Evolutionary conservation across 352 stramenopile species (phyloP).

Genomic region (Phytophthora brassicae): DNA sequence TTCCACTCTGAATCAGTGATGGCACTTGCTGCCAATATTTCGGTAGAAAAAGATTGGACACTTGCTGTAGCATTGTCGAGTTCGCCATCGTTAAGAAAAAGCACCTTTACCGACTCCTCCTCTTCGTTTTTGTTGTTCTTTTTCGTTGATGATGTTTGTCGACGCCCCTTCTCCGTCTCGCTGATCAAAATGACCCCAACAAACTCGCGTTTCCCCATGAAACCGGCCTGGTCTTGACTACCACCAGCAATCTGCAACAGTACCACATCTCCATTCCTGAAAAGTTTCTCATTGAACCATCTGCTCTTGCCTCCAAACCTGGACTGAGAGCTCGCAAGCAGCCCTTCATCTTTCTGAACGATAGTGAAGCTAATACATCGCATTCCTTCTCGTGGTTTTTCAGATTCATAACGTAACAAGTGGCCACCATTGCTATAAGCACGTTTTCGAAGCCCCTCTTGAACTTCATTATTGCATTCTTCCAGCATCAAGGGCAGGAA

Average conservation of each 20-base stretch:
- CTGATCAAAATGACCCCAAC: slow-evolving; percentile 77
- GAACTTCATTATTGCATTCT: slow-evolving; percentile 82
- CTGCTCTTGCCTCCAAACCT: slow-evolving; percentile 36
- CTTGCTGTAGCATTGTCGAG: slow-evolving; percentile 68
- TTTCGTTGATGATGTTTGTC: slow-evolving; percentile 41
- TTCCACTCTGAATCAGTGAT: slow-evolving; percentile 80
- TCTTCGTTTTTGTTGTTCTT: slow-evolving; percentile 54
- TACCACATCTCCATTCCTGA: slow-evolving; percentile 81
- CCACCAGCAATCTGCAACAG: slow-evolving; percentile 48
- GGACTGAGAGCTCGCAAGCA: slow-evolving; percentile 27
- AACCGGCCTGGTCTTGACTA: slow-evolving; percentile 35
- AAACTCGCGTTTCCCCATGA: slow-evolving; percentile 62
- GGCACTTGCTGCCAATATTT: slow-evolving; percentile 60
- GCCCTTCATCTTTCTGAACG: slow-evolving; percentile 46
- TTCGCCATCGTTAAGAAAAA: slow-evolving; percentile 84
- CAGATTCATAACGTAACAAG: slow-evolving; percentile 74
- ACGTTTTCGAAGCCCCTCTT: slow-evolving; percentile 60
- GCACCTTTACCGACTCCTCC: slow-evolving; percentile 67
- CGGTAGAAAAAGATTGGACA: slow-evolving; percentile 60
- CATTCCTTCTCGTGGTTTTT: slow-evolving; percentile 84
- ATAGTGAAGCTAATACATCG: slow-evolving; percentile 76
- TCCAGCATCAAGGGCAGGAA: slow-evolving; percentile 82
- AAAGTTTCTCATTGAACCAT: slow-evolving; percentile 63
- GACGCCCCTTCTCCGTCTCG: slow-evolving; percentile 65
- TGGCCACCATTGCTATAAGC: slow-evolving; percentile 52